Base-by-base conservation (phyloP, 208 protist genomes). In the Novymonas esmeraldas region DNA sequence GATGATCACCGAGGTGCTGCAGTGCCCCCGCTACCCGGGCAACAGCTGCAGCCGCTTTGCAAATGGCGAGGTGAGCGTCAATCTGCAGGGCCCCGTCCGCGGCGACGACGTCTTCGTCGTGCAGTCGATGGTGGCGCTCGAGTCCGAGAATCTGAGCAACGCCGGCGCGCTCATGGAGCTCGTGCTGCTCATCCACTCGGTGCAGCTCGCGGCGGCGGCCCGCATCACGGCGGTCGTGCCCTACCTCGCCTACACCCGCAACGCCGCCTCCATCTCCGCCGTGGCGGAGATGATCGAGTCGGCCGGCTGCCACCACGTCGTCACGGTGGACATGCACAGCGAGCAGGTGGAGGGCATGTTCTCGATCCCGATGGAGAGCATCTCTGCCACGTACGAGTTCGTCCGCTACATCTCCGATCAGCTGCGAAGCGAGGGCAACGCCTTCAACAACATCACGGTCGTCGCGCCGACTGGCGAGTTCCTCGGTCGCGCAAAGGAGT, bases 51-150 rank as follows among this genome's bases (percentile, higher is more conserved):
- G 68, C 18, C 70, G 79, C 63, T 95, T 93, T 29, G 78, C 92
- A 0, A 96, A 97, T 69, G 89, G 89, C 0, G 93, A 98, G 60
- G 75, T 97, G 26, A 75, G 63, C 28, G 83, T 97, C n/a, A 69
- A 89, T 1, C 86, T 98, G 31, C 61, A 79, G 9, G 79, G 89
- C 31, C 83, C 89, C n/a, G 88, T 98, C 24, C 93, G 98, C 38
- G 97, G 97, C 26, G 87, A 94, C 58, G 98, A 99, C 82, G 87
- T 98, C 7, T 99, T 97, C 69, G 85, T 99, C 45, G 85, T 99
- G 36, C 95, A 98, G 74, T 94, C 89, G 7, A 82, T 92, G 55
- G 85, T 87, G 3, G 70, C 93, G 45, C 72, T 86, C 44, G 93
- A 92, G 34, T 77, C 74, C 14, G 76, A 93, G 49, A 90, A 78